These are phyloP conservation scores for Penicillium subrubescens DNA, from an alignment of 495 filamentous ascomycete species.

Conservation along the genomic window DNA sequence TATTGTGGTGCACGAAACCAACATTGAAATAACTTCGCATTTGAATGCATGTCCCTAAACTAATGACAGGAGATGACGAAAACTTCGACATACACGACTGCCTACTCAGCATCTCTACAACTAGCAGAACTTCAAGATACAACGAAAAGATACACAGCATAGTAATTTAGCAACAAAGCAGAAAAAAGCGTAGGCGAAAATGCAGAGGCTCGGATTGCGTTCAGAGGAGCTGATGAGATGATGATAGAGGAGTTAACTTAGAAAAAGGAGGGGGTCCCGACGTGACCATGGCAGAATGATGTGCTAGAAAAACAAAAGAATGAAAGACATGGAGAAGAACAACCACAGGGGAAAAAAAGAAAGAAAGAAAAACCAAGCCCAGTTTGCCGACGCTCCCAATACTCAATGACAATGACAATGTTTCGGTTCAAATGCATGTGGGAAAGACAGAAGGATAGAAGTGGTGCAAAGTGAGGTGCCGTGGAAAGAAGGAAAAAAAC, in stretches of 20 bases:
- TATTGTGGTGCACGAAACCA: not conserved
- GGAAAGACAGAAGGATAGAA: constrained; percentile 23
- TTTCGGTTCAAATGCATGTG: constrained; percentile 29
- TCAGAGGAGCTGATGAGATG: constrained; percentile 19
- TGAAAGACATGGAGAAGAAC: constrained; percentile 20
- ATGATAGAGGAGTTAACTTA: constrained; percentile 9
- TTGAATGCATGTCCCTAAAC: not conserved
- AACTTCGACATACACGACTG: constrained; percentile 1
- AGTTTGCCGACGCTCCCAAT: constrained; percentile 36
- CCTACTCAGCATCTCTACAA: not conserved
- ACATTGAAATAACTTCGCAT: not conserved
- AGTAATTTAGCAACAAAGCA: not conserved
- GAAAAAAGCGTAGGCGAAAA: not conserved
- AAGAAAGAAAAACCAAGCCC: constrained; percentile 21
- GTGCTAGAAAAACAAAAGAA: constrained; percentile 33
- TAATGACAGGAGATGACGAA: not conserved
- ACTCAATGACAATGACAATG: constrained; percentile 34
- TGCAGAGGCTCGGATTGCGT: constrained; percentile 23
- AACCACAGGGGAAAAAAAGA: constrained; percentile 6
- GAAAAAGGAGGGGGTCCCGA: constrained; percentile 19
- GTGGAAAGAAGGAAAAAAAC: constrained; percentile 13
- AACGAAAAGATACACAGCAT: not conserved
- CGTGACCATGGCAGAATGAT: constrained; percentile 27
- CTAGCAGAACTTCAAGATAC: not conserved
- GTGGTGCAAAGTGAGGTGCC: not conserved